Evolutionary conservation across 2,329 filamentous ascomycete genomes (phyloP).

Genomic region (Monosporascus sp.): DNA sequence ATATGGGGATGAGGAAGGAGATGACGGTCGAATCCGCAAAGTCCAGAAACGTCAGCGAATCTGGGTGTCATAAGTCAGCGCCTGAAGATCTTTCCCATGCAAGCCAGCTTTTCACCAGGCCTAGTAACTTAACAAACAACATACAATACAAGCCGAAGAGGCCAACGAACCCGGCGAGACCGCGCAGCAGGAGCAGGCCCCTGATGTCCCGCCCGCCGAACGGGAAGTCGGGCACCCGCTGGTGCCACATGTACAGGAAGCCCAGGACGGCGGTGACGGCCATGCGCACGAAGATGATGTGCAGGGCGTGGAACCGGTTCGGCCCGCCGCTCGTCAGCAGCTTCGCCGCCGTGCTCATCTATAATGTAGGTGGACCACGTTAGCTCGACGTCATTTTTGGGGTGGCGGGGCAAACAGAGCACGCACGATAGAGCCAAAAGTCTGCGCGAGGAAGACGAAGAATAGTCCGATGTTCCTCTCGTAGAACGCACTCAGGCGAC

Average conservation of each 20-base stretch:
- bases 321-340: constrained; percentile 27
- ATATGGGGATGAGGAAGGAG: constrained; percentile 69
- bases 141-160: constrained; percentile 53
- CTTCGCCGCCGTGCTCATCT: constrained; percentile 37
- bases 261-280: constrained; percentile 30
- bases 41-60: constrained; percentile 58
- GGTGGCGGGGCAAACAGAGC: neutral
- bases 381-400: constrained; percentile 8
- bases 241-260: constrained; percentile 34
- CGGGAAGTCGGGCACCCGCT: constrained; percentile 54
- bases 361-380: constrained; percentile 1
- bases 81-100: neutral
- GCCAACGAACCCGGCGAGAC: constrained; percentile 58
- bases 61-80: constrained; percentile 32
- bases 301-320: constrained; percentile 33
- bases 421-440: constrained; percentile 35
- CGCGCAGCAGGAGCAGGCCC: constrained; percentile 57
- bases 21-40: constrained; percentile 76
- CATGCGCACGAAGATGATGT: constrained; percentile 40
- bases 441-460: constrained; percentile 34
- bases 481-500: constrained; percentile 34
- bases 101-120: neutral
- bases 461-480: constrained; percentile 36
- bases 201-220: constrained; percentile 59
- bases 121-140: neutral